Evolutionary conservation across 176 grass and related monocot genomes (phyloP).

Genomic region (Cenchrus fungigraminus): DNA sequence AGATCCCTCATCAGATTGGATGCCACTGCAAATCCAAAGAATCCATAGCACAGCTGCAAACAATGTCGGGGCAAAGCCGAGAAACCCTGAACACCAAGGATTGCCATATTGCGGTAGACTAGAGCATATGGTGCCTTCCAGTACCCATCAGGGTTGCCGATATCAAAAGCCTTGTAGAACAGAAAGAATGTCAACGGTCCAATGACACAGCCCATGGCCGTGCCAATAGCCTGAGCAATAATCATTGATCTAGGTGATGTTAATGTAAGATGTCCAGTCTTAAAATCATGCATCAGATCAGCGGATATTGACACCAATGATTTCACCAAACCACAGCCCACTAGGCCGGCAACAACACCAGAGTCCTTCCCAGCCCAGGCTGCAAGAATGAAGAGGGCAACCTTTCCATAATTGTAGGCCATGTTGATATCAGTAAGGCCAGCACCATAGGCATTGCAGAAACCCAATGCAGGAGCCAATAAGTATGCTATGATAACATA

Average conservation of each 20-base stretch:
- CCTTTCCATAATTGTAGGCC: conserved; percentile 98
- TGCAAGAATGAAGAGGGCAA: conserved; percentile 88
- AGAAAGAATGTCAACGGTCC: conserved; percentile 89
- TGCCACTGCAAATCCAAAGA: conserved; percentile 83
- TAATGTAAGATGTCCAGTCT: conserved; percentile 91
- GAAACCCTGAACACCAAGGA: conserved; percentile 92
- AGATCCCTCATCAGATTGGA: conserved; percentile 74
- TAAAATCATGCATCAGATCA: conserved; percentile 98
- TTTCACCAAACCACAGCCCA: conserved; percentile 92
- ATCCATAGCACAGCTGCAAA: conserved; percentile 90
- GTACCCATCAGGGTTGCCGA: conserved; percentile 85
- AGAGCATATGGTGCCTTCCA: conserved; percentile 98
- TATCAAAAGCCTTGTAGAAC: conserved; percentile 94
- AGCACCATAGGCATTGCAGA: conserved; percentile 95
- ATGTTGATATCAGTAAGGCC: conserved; percentile 98
- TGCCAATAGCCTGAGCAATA: conserved; percentile 86
- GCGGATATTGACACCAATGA: conserved; percentile 84
- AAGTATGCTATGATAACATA: conserved; percentile 87
- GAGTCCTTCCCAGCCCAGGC: conserved; percentile 80
- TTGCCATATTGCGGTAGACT: conserved; percentile 98
- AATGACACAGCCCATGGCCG: conserved; percentile 89
- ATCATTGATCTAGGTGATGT: conserved; percentile 96
- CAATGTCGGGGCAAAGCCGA: conserved; percentile 86
- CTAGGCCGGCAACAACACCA: conserved; percentile 85
- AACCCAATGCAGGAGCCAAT: conserved; percentile 85